Conservation (phyloP, 2,329 filamentous ascomycete genomes). For the Beauveria pseudobassiana region DNA sequence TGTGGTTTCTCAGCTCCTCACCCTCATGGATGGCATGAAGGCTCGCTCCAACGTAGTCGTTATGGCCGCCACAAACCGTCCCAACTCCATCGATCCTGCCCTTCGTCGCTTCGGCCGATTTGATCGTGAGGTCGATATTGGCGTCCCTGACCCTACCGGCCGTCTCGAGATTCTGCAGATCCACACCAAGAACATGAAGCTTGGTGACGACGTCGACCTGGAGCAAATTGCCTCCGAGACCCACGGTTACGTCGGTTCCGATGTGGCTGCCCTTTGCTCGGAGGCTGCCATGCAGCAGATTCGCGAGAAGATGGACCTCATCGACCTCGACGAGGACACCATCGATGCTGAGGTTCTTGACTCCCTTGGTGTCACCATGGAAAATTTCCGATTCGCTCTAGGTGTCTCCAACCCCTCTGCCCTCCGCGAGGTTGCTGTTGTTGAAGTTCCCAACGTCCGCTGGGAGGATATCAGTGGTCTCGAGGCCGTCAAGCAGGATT, state of each 20-base stretch:
- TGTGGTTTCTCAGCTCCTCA: slow-evolving; percentile 94
- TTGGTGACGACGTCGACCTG: slow-evolving; percentile 91
- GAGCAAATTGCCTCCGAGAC: slow-evolving; percentile 96
- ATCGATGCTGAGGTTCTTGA: slow-evolving; percentile 98
- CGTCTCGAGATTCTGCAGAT: slow-evolving; percentile 99
- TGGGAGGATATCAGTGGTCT: slow-evolving; percentile 99
- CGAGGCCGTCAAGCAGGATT: slow-evolving; percentile 97
- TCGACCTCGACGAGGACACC: slow-evolving; percentile 96
- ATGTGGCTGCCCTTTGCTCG: slow-evolving; percentile 95
- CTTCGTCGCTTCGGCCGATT: slow-evolving; percentile 97
- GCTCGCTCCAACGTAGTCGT: slow-evolving; percentile 96
- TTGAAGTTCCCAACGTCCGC: slow-evolving; percentile 97
- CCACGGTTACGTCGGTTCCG: slow-evolving; percentile 97
- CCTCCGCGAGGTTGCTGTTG: slow-evolving; percentile 95
- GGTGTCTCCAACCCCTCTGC: slow-evolving; percentile 98
- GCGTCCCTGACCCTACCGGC: slow-evolving; percentile 93
- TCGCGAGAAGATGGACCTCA: slow-evolving; percentile 99
- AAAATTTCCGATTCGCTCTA: slow-evolving; percentile 98
- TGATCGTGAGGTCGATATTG: slow-evolving; percentile 97
- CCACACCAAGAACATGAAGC: slow-evolving; percentile 99
- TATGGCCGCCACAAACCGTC: slow-evolving; percentile 98
- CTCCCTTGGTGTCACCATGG: slow-evolving; percentile 97
- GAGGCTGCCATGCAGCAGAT: slow-evolving; percentile 99
- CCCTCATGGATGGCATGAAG: slow-evolving; percentile 99
- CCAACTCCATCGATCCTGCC: slow-evolving; percentile 96